These are phyloP conservation scores for Venturia effusa DNA, from an alignment of 2,329 filamentous ascomycete species.

Conservation along the genomic window DNA sequence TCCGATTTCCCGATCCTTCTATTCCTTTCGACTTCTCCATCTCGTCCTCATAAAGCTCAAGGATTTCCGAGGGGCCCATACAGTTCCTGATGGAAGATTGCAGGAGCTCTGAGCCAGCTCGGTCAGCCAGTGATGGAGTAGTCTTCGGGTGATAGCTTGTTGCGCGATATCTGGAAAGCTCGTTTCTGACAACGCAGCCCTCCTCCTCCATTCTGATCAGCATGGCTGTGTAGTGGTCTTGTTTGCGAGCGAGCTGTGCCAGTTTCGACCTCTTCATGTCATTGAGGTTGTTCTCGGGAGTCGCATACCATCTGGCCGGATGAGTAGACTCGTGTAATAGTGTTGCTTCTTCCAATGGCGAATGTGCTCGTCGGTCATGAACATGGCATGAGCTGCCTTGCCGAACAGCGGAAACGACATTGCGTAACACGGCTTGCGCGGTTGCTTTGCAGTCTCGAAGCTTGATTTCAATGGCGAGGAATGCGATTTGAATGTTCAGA, in stretches of 20 bases:
- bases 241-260: background rate
- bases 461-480: background rate
- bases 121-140: background rate
- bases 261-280: background rate
- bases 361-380: background rate
- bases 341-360: background rate
- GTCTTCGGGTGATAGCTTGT: background rate
- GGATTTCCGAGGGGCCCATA: background rate
- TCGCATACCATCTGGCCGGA: background rate
- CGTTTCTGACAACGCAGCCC: background rate
- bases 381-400: background rate
- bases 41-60: background rate
- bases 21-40: background rate
- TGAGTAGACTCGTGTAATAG: background rate
- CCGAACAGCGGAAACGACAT: background rate
- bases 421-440: background rate
- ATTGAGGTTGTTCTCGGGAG: background rate
- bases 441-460: background rate
- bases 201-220: background rate
- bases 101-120: background rate
- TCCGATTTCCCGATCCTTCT: background rate
- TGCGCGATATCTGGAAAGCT: background rate
- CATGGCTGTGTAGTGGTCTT: background rate
- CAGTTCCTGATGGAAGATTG: background rate
- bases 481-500: background rate